A percentile compares a stretch with the other conserved stretches of the same genome.
These are phyloP conservation scores for Polytrichum commune DNA, from an alignment of 225 moss, liverwort and hornwort genomes.

Conservation along the genomic window DNA sequence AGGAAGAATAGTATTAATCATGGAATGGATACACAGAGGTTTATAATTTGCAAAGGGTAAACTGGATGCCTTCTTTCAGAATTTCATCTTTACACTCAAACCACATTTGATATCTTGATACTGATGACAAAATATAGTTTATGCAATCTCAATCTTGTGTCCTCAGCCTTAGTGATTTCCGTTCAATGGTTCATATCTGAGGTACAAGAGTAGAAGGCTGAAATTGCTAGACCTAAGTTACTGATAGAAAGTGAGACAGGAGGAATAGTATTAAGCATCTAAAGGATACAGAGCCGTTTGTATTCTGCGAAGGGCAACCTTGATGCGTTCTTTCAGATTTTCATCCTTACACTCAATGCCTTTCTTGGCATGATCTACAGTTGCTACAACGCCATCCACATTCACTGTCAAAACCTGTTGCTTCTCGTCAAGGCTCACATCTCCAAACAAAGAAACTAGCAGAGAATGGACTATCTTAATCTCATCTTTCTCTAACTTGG, in stretches of 20 bases:
- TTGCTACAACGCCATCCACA: conserved; percentile 51
- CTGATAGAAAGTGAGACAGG: too few relatives aligned
- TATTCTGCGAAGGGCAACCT: conserved; percentile 87
- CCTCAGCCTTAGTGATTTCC: too few relatives aligned
- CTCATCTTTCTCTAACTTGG: conserved; percentile 53
- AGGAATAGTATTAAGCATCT: conserved; percentile 37
- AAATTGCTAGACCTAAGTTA: too few relatives aligned
- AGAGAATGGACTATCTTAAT: conserved; percentile 54
- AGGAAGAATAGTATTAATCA: too few relatives aligned
- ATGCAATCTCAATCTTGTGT: too few relatives aligned
- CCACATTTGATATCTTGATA: too few relatives aligned
- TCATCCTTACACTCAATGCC: conserved; percentile 63
- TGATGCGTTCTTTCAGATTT: conserved; percentile 49
- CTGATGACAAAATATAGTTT: too few relatives aligned
- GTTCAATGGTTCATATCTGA: too few relatives aligned
- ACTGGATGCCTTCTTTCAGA: too few relatives aligned
- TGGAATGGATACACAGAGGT: too few relatives aligned
- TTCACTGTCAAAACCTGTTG: conserved; percentile 45
- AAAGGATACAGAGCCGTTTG: conserved; percentile 91
- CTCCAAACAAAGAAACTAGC: conserved; percentile 57
- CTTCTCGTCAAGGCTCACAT: conserved; percentile 53
- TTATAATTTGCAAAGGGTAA: too few relatives aligned
- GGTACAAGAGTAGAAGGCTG: too few relatives aligned
- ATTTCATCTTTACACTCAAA: conserved; percentile 52
- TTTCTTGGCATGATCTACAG: conserved; percentile 63